Evolutionary conservation across 78 protist genomes (phyloP), one percentile per base, ranked within the genome.

Genomic region (Dictyostelium brefeldianum): DNA sequence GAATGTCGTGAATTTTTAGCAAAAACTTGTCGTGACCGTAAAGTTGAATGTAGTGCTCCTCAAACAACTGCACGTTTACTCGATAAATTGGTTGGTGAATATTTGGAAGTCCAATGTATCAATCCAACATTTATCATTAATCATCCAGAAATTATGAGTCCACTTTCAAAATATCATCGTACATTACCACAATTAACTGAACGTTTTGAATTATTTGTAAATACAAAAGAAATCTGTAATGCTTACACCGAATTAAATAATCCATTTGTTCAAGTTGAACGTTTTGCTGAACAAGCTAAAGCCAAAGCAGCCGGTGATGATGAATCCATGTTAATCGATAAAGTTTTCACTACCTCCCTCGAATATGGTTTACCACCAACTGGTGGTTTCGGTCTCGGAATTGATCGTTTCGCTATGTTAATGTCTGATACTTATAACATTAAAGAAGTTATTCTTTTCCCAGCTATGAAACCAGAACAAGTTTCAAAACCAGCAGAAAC

Each of bases 171-270:
- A 80, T 82, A 89, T 71, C 99, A 98, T 81, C 81, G 99, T 46
- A 25, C 75, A 12, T 29, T 71, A 7, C 97, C 98, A 22, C 97
- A 91, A 17, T 78, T 98, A 54, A 99, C 99, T 10, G 99, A 99
- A 96, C 95, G 99, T 36, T 99, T 99, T 84, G 99, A 99, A 97
- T 96, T 98, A 70, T 98, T 99, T 75, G 96, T 98, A 31, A 65
- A 70, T 57, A 53, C 83, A 64, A 78, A 95, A 81, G 99, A 99
- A 95, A 50, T 98, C 51, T 92, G 98, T 96, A 99, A 99, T 85
- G 99, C 99, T 14, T 99, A 99, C 99, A 99, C 99, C 0, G 99
- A 99, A 98, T 94, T 99, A 74, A 99, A 99, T 97, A 96, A 98
- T 91, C 99, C 99, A 47, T 69, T 96, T 31, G 98, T 98, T 43